phyloP scores from a whole-genome alignment of 352 stramenopile species.

The Hyphochytrium catenoides region DNA sequence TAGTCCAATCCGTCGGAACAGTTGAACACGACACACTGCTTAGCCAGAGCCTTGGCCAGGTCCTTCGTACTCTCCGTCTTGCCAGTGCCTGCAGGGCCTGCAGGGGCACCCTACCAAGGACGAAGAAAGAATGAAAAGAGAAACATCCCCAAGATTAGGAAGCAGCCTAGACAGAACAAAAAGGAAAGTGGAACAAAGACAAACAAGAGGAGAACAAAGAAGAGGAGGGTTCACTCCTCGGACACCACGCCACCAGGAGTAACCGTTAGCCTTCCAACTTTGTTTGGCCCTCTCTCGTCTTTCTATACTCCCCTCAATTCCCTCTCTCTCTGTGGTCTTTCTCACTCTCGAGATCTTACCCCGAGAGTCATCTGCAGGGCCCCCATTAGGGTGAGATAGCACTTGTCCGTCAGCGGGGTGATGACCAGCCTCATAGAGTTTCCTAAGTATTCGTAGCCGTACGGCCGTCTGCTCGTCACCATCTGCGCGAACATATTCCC shows the following conservation, averaged over 20 bases:
- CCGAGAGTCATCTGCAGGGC: constrained; percentile 84
- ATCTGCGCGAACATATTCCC: constrained; percentile 65
- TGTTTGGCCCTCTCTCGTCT: too few species aligned
- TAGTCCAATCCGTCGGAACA: constrained; percentile 79
- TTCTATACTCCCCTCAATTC: too few species aligned
- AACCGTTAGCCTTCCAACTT: too few species aligned
- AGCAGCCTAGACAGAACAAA: too few species aligned
- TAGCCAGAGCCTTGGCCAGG: constrained; percentile 75
- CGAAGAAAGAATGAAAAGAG: too few species aligned
- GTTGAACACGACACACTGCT: constrained; percentile 86
- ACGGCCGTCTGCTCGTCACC: constrained; percentile 62
- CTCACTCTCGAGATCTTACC: too few species aligned
- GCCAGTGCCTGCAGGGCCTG: constrained; percentile 71
- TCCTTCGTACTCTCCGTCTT: constrained; percentile 90
- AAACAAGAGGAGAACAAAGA: too few species aligned
- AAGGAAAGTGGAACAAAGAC: too few species aligned
- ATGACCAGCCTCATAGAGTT: constrained; percentile 87
- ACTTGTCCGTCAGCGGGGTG: constrained; percentile 86
- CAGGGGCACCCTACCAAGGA: constrained; percentile 72
- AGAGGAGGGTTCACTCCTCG: too few species aligned
- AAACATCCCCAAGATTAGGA: too few species aligned
- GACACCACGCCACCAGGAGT: too few species aligned
- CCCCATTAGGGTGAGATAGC: constrained; percentile 84
- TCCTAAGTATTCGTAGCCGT: constrained; percentile 90
- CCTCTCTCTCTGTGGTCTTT: too few species aligned